phyloP scores from a whole-genome alignment of 2,329 filamentous ascomycete species.

The Colletotrichum sp. region DNA sequence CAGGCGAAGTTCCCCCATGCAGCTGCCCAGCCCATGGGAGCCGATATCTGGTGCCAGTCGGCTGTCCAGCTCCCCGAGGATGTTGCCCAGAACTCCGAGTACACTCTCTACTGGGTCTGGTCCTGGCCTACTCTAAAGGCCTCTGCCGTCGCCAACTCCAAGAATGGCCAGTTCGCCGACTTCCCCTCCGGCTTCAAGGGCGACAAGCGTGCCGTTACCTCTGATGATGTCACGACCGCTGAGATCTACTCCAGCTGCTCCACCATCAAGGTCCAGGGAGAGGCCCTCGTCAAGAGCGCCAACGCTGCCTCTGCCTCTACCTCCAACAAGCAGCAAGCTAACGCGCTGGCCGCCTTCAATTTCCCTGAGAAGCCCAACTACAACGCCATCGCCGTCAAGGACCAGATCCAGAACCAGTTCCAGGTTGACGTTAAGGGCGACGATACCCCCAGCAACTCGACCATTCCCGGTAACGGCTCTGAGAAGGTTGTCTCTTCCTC shows the following conservation, averaged over 20 bases:
- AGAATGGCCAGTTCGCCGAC: slow-evolving; percentile 45
- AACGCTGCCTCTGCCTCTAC: slow-evolving; percentile 16
- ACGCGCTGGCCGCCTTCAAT: slow-evolving; percentile 15
- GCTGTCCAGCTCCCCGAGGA: slow-evolving; percentile 77
- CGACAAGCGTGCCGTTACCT: slow-evolving; percentile 18
- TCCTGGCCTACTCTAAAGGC: slow-evolving; percentile 75
- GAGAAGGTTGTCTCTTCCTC: slow-evolving; percentile 21
- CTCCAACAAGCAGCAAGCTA: slow-evolving; percentile 15
- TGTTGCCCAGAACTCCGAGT: slow-evolving; percentile 64
- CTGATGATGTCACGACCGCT: slow-evolving; percentile 25
- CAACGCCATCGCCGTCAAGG: slow-evolving; percentile 47
- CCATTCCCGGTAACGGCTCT: slow-evolving; percentile 23
- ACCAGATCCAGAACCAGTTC: slow-evolving; percentile 51
- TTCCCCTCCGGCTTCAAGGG: slow-evolving; percentile 34
- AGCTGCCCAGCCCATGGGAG: slow-evolving; percentile 56
- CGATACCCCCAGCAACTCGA: slow-evolving; percentile 1
- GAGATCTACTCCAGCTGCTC: slow-evolving; percentile 42
- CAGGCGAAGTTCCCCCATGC: slow-evolving; percentile 57
- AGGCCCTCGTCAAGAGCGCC: slow-evolving; percentile 1
- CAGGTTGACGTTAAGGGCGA: slow-evolving; percentile 43
- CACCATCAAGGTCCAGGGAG: slow-evolving; percentile 20
- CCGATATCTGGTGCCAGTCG: slow-evolving; percentile 79
- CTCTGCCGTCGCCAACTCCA: slow-evolving; percentile 43
- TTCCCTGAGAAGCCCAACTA: slow-evolving; percentile 44
- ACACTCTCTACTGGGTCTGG: slow-evolving; percentile 97